Percentiles rank a stretch among this genome's conserved stretches.
Evolutionary conservation across 345 rosid genomes (phyloP).

Genomic region (Eucalyptus rudis): DNA sequence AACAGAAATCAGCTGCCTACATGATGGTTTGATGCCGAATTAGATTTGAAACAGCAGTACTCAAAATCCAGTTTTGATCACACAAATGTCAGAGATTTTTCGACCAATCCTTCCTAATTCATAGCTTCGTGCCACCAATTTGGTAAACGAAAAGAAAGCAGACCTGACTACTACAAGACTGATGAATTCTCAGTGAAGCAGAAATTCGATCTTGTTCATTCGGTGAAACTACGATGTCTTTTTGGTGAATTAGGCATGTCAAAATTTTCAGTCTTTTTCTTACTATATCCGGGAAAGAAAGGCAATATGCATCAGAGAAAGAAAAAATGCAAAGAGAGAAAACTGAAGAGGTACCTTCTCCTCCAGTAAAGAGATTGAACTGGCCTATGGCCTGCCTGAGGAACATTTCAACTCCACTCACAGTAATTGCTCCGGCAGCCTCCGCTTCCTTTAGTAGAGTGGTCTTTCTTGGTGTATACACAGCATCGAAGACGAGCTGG

Average conservation of each 20-base stretch:
- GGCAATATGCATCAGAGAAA: not conserved
- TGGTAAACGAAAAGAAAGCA: not conserved
- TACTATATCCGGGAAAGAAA: not conserved
- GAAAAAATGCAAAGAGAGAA: not conserved
- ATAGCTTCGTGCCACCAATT: not conserved
- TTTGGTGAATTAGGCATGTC: not conserved
- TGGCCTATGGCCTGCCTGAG: conserved; percentile 50
- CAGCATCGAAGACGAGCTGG: conserved; percentile 43
- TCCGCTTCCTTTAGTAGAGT: conserved; percentile 38
- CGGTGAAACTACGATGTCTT: not conserved
- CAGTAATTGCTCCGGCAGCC: conserved; percentile 42
- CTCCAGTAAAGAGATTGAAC: conserved; percentile 41
- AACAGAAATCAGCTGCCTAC: not conserved
- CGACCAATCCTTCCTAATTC: not conserved
- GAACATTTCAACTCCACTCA: conserved; percentile 60
- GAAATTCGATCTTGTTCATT: not conserved
- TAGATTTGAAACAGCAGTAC: not conserved
- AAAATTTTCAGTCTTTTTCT: not conserved
- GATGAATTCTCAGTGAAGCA: not conserved
- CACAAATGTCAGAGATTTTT: not conserved
- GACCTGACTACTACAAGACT: not conserved
- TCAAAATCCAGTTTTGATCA: not conserved
- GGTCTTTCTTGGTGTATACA: conserved; percentile 48
- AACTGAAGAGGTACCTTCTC: conserved; percentile 11
- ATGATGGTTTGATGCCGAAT: not conserved